Evolutionary conservation across 257 asterid genomes (phyloP).

Genomic region (Nicotiana sylvestris): DNA sequence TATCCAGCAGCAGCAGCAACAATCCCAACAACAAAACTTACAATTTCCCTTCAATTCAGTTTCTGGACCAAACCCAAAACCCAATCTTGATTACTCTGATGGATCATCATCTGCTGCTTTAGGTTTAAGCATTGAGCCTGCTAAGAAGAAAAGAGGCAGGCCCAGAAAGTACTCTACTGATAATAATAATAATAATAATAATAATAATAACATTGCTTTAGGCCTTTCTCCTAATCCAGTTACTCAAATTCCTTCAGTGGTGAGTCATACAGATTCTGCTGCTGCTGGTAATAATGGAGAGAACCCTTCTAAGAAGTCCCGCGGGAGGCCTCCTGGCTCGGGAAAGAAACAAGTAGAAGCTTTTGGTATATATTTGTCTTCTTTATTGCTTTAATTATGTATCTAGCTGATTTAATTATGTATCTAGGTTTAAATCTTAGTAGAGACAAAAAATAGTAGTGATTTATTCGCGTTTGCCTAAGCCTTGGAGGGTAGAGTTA

Average conservation of each 20-base stretch:
- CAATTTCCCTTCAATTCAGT: constrained; percentile 39
- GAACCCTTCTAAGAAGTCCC: constrained; percentile 26
- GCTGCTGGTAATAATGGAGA: constrained; percentile 31
- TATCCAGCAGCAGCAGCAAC: constrained; percentile 15
- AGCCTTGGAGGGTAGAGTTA: too few relatives aligned
- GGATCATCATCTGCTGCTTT: constrained; percentile 27
- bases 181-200: constrained; percentile 15
- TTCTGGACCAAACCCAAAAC: not conserved
- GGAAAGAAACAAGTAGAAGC: constrained; percentile 19
- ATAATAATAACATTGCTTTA: constrained; percentile 32
- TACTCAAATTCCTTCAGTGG: constrained; percentile 34
- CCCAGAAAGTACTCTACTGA: constrained; percentile 58
- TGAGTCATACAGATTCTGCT: constrained; percentile 18
- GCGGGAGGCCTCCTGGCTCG: constrained; percentile 49
- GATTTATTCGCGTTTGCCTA: too few relatives aligned
- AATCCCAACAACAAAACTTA: constrained; percentile 36
- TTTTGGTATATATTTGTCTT: constrained; percentile 21
- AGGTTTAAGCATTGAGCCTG: constrained; percentile 26
- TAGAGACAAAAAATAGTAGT: too few relatives aligned
- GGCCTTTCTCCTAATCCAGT: constrained; percentile 57
- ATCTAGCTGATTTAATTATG: not conserved
- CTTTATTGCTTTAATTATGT: not conserved
- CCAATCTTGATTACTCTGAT: constrained; percentile 27
- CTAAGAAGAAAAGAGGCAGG: constrained; percentile 54
- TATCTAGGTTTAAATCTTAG: too few relatives aligned